These are phyloP conservation scores for Malassezia arunalokei DNA, from an alignment of 1,284 basidiomycete genomes.

Conservation along the genomic window DNA sequence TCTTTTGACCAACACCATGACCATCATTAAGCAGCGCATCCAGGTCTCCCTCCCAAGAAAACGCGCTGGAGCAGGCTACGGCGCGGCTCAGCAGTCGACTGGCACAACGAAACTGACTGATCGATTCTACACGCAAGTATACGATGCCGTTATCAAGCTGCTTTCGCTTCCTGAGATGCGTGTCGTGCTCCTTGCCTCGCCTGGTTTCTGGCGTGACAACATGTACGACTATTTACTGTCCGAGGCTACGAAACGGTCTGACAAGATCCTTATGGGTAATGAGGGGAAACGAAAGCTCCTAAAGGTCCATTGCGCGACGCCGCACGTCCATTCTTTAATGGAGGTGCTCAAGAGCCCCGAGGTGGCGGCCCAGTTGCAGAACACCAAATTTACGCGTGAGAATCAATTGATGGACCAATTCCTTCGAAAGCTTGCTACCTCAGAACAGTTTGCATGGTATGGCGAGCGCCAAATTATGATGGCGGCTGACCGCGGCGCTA, in stretches of 20 bases:
- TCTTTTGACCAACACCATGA: constrained; percentile 90
- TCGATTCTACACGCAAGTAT: constrained; percentile 73
- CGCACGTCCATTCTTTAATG: constrained; percentile 88
- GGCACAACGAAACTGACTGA: constrained; percentile 22
- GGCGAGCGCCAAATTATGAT: constrained; percentile 84
- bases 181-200: constrained; percentile 88
- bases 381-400: constrained; percentile 94
- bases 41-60: constrained; percentile 84
- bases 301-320: constrained; percentile 78
- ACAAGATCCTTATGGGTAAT: constrained; percentile 62
- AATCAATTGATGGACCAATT: constrained; percentile 51
- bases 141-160: constrained; percentile 74
- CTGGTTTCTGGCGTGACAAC: constrained; percentile 84
- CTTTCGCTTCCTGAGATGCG: constrained; percentile 71
- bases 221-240: constrained; percentile 60
- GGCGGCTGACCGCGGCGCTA: constrained; percentile 81
- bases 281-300: constrained; percentile 69
- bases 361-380: constrained; percentile 61
- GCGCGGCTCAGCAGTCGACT: constrained; percentile 18
- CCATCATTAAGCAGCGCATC: constrained; percentile 78
- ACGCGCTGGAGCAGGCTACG: constrained; percentile 40
- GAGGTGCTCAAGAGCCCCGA: constrained; percentile 81
- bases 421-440: constrained; percentile 74
- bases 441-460: constrained; percentile 97
- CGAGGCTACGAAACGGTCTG: constrained; percentile 55